Evolutionary conservation across 2,329 filamentous ascomycete genomes (phyloP).

Genomic region (Talaromyces islandicus): DNA sequence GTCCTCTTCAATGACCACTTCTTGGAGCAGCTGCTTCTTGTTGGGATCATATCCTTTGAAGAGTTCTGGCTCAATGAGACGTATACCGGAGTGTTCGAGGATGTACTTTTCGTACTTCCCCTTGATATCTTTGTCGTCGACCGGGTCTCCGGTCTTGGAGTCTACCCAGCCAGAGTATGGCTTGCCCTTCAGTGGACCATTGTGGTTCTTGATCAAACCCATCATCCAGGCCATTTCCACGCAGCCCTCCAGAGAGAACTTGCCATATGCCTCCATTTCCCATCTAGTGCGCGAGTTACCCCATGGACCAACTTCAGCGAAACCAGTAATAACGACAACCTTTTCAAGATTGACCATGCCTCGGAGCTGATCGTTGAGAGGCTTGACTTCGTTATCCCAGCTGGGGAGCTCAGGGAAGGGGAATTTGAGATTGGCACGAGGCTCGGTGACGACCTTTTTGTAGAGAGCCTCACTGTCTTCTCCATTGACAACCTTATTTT

Average conservation of each 20-base stretch:
- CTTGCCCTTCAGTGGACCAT: slow-evolving; percentile 91
- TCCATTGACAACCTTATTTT: slow-evolving; percentile 96
- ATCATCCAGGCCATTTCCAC: slow-evolving; percentile 99
- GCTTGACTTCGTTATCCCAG: slow-evolving; percentile 86
- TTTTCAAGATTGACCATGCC: slow-evolving; percentile 99
- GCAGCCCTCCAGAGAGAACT: slow-evolving; percentile 96
- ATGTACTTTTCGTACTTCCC: slow-evolving; percentile 95
- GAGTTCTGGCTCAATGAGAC: slow-evolving; percentile 93
- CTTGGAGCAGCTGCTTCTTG: slow-evolving; percentile 96
- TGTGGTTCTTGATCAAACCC: slow-evolving; percentile 98
- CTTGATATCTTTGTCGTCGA: slow-evolving; percentile 98
- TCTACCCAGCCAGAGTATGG: slow-evolving; percentile 97
- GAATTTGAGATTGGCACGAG: slow-evolving; percentile 96
- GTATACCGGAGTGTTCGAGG: slow-evolving; percentile 93
- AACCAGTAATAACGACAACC: slow-evolving; percentile 95
- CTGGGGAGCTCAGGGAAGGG: slow-evolving; percentile 86
- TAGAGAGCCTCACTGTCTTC: slow-evolving; percentile 87
- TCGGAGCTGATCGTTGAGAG: slow-evolving; percentile 80
- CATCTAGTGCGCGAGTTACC: slow-evolving; percentile 96
- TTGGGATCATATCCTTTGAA: slow-evolving; percentile 97
- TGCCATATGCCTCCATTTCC: slow-evolving; percentile 97
- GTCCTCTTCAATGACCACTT: slow-evolving; percentile 95
- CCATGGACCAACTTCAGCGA: slow-evolving; percentile 87
- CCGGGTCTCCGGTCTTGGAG: slow-evolving; percentile 84
- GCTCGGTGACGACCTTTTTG: slow-evolving; percentile 89